A percentile compares a stretch with the other conserved stretches of the same genome.
Conservation (phyloP, 2,329 filamentous ascomycete species). For the Bipolaris oryzae region DNA sequence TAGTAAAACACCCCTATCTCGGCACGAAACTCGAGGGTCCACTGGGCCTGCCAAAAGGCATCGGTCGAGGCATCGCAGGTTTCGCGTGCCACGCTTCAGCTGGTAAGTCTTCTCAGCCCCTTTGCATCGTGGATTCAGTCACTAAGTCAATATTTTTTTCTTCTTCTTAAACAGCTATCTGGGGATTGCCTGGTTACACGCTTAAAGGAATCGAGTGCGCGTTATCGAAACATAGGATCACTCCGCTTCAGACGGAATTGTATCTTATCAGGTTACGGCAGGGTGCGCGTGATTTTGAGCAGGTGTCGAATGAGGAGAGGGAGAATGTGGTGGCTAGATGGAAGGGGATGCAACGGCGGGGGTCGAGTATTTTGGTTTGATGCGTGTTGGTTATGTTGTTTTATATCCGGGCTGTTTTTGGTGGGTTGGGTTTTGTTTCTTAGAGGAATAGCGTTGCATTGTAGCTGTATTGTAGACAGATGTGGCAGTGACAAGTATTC, state of each 20-base stretch:
- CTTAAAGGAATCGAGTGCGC: constrained; percentile 18
- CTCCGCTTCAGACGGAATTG: constrained; percentile 19
- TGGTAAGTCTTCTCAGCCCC: neutral
- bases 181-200: constrained; percentile 19
- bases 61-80: constrained; percentile 36
- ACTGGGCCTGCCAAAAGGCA: constrained; percentile 59
- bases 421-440: no score
- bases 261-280: constrained; percentile 18
- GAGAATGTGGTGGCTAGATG: neutral
- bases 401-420: no score
- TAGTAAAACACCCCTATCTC: constrained; percentile 74
- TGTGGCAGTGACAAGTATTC: no score
- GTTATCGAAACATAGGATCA: constrained; percentile 13
- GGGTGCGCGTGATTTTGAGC: constrained; percentile 1
- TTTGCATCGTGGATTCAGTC: no score
- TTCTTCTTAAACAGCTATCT: constrained; percentile 4
- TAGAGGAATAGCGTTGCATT: no score
- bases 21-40: constrained; percentile 68
- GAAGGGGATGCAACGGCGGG: neutral
- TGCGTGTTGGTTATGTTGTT: no score
- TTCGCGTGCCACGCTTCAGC: neutral
- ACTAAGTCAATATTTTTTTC: no score
- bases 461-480: no score
- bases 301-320: neutral
- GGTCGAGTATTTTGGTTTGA: no score